phyloP scores from a whole-genome alignment of 2,329 filamentous ascomycete genomes.

The Penicillium freii region DNA sequence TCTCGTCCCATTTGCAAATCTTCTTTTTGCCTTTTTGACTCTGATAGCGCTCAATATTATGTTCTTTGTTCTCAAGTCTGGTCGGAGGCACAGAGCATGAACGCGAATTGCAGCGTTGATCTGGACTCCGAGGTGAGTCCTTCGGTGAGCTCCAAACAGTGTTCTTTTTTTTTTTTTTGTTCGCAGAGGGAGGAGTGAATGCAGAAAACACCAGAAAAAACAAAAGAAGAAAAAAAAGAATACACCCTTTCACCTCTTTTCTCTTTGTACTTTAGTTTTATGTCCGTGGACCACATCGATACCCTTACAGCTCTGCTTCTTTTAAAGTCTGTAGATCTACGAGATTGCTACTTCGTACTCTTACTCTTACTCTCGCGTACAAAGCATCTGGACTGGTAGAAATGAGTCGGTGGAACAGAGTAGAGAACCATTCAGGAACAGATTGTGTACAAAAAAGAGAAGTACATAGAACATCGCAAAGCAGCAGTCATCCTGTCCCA shows the following conservation, averaged over 20 bases:
- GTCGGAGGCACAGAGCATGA: neutral
- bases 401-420: neutral
- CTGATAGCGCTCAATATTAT: neutral
- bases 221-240: constrained; percentile 3
- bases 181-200: constrained; percentile 10
- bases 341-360: neutral
- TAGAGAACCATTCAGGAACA: neutral
- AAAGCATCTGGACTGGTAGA: neutral
- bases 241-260: constrained; percentile 14
- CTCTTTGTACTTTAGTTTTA: constrained; percentile 32
- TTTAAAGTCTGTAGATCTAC: neutral
- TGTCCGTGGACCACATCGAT: constrained; percentile 35
- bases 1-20: constrained; percentile 24
- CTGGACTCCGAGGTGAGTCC: neutral
- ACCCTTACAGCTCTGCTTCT: constrained; percentile 33
- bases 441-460: constrained; percentile 4
- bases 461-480: neutral
- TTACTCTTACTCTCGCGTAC: neutral
- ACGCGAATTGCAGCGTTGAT: neutral
- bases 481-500: neutral
- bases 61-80: constrained; percentile 2
- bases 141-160: constrained; percentile 1
- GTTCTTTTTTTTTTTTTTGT: constrained; percentile 6
- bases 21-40: constrained; percentile 18
- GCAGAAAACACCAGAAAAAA: constrained; percentile 11